Conservation (phyloP, 2,329 filamentous ascomycete species). For the Paraphaeosphaeria minitans region DNA sequence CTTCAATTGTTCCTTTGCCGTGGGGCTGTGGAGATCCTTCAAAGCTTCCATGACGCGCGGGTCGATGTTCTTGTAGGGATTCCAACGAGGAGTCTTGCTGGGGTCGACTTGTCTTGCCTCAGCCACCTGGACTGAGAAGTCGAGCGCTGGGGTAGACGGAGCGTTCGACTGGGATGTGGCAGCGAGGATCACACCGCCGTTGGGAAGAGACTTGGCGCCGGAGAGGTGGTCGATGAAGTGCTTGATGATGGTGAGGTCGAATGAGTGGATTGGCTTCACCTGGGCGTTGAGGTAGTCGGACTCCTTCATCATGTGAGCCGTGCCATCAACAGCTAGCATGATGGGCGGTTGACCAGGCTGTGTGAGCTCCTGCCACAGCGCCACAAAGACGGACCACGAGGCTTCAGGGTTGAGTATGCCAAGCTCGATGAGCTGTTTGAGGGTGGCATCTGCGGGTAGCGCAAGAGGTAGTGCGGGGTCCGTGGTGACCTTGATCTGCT, state of each 20-base stretch:
- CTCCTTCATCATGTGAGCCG: conserved; percentile 79
- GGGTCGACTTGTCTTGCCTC: conserved; percentile 49
- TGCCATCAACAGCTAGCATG: conserved; percentile 76
- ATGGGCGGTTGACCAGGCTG: conserved; percentile 63
- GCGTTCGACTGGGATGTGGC: conserved; percentile 75
- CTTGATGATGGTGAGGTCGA: conserved; percentile 77
- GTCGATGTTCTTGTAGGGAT: conserved; percentile 61
- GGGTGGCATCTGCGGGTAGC: conserved; percentile 62
- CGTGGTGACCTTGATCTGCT: conserved; percentile 55
- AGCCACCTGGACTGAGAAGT: conserved; percentile 65
- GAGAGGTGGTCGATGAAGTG: conserved; percentile 74
- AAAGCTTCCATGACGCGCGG: conserved; percentile 56
- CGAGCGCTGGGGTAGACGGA: conserved; percentile 67
- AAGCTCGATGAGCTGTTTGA: conserved; percentile 70
- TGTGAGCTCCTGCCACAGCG: conserved; percentile 80
- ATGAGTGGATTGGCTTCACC: conserved; percentile 78
- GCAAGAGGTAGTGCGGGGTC: conserved; percentile 64
- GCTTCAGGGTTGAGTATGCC: conserved; percentile 76
- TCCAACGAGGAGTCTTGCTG: conserved; percentile 48
- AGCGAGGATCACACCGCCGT: conserved; percentile 80
- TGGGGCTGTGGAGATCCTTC: conserved; percentile 44
- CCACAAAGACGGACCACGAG: conserved; percentile 80
- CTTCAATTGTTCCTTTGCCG: conserved; percentile 28
- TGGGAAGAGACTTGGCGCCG: conserved; percentile 57
- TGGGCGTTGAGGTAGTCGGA: conserved; percentile 76